Evolutionary conservation across 2,329 filamentous ascomycete genomes (phyloP), one percentile per base, ranked within the genome.

Genomic region (Aureobasidium pullulans): DNA sequence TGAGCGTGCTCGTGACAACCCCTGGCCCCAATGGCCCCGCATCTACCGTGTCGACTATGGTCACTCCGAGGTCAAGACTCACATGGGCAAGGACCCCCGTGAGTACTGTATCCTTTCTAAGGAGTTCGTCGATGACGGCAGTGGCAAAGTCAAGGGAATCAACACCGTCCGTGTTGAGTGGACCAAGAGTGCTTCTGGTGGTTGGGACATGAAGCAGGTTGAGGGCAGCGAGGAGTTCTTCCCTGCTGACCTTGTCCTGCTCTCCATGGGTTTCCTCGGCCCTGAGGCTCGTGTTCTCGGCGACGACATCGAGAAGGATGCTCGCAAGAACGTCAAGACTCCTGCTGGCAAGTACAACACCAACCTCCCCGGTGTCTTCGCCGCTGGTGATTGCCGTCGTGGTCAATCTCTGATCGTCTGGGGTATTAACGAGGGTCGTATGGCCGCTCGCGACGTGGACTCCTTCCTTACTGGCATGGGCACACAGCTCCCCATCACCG

Each of bases 81-180:
- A 96, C 79, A 93, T 92, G 79, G 93, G 93, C 76, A 92, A 92
- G 73, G 93, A 96, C 69, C 93, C 93, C 61, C 90, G 93, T 67
- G 93, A 96, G 78, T 97, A 89, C 81, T 96, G 92, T 79, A 91
- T 97, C 77, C 96, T 96, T 90, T 96, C 91, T 16, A 93, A 95
- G 78, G 90, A 96, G 68, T 97, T 97, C 67, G 90, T 95, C 62
- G 90, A 92, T 65, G 90, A 96, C 67, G 92, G 90, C 63, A 84
- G 76, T 52, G 92, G 92, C 71, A 87, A 87, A 65, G 90, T 97
- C 70, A 95, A 91, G 80, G 93, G 93, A 64, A 96, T 97, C 81
- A 96, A 94, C 77, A 96, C 91, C 44, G 84, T 94, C 61, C 90
- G 93, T 58, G 92, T 97, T 44, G 92, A 96, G 73, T 97, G 93